A percentile compares a stretch with the other conserved stretches of the same genome.
Evolutionary conservation across 495 filamentous ascomycete genomes (phyloP).

Genomic region (Podospora australis): DNA sequence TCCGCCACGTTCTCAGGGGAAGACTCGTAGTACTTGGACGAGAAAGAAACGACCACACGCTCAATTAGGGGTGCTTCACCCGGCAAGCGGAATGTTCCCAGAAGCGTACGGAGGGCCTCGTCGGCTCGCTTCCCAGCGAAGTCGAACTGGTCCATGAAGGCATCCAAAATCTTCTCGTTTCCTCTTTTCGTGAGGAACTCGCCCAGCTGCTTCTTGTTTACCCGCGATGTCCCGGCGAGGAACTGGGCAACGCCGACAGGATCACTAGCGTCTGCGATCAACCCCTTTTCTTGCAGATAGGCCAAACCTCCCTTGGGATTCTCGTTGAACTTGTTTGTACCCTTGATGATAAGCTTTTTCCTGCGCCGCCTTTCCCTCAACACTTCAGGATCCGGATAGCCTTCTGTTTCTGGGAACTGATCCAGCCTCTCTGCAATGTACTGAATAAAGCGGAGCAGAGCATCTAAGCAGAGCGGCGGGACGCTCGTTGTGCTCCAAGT

Average conservation of each 20-base stretch:
- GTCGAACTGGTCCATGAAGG: conserved; percentile 79
- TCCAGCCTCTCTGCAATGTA: conserved; percentile 84
- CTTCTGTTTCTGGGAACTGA: conserved; percentile 55
- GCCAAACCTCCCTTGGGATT: conserved; percentile 84
- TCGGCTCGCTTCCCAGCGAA: conserved; percentile 82
- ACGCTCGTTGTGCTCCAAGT: conserved; percentile 99
- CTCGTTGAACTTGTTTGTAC: conserved; percentile 90
- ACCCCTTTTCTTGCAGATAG: conserved; percentile 73
- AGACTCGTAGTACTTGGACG: conserved; percentile 72
- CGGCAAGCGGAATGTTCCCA: conserved; percentile 90
- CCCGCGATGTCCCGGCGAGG: conserved; percentile 71
- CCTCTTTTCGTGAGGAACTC: conserved; percentile 87
- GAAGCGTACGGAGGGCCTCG: conserved; percentile 77
- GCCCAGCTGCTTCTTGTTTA: conserved; percentile 86
- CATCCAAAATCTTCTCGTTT: conserved; percentile 72
- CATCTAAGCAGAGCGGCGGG: conserved; percentile 88
- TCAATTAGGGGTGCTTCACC: conserved; percentile 92
- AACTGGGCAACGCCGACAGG: conserved; percentile 71
- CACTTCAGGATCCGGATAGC: conserved; percentile 56
- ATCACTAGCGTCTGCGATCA: conserved; percentile 71
- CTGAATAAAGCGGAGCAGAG: conserved; percentile 83
- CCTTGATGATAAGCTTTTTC: conserved; percentile 84
- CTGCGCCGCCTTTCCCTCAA: conserved; percentile 64
- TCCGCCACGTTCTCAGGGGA: conserved; percentile 72
- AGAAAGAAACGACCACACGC: conserved; percentile 79